phyloP scores from a whole-genome alignment of 2,329 filamentous ascomycete species.

The Fusarium stilboides region DNA sequence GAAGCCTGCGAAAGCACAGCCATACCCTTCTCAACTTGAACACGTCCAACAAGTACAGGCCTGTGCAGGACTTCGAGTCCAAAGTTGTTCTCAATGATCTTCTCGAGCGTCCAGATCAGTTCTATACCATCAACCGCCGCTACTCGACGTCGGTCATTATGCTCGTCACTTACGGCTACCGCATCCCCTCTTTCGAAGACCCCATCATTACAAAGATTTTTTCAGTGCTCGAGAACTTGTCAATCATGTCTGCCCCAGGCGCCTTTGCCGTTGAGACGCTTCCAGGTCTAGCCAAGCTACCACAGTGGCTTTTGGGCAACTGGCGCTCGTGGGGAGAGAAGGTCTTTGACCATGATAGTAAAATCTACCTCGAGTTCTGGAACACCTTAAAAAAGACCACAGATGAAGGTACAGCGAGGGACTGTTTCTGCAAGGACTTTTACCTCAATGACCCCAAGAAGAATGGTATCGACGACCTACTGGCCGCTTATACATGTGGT shows the following conservation, averaged over 20 bases:
- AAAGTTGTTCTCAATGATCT: constrained; percentile 29
- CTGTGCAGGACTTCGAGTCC: constrained; percentile 43
- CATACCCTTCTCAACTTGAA: constrained; percentile 32
- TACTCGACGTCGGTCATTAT: constrained; percentile 44
- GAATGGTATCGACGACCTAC: constrained; percentile 38
- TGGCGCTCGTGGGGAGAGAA: constrained; percentile 31
- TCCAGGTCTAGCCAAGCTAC: constrained; percentile 14
- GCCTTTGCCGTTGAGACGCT: constrained; percentile 30
- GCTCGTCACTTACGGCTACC: constrained; percentile 40
- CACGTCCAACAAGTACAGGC: constrained; percentile 29
- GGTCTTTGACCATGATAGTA: constrained; percentile 32
- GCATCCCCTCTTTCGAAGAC: constrained; percentile 36
- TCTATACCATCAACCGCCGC: constrained; percentile 40
- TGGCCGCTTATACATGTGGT: constrained; percentile 36
- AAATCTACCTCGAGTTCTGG: constrained; percentile 38
- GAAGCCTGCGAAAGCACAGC: constrained; percentile 27
- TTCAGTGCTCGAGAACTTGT: constrained; percentile 32
- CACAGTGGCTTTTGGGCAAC: constrained; percentile 22
- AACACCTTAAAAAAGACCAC: constrained; percentile 23
- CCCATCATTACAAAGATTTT: constrained; percentile 39
- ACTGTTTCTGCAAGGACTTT: constrained; percentile 43
- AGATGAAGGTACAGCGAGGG: constrained; percentile 24
- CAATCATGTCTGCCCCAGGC: constrained; percentile 24
- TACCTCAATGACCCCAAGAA: constrained; percentile 28
- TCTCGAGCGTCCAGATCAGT: constrained; percentile 23